These are phyloP conservation scores for Septoria linicola DNA, from an alignment of 2,329 filamentous ascomycete species.

Conservation along the genomic window DNA sequence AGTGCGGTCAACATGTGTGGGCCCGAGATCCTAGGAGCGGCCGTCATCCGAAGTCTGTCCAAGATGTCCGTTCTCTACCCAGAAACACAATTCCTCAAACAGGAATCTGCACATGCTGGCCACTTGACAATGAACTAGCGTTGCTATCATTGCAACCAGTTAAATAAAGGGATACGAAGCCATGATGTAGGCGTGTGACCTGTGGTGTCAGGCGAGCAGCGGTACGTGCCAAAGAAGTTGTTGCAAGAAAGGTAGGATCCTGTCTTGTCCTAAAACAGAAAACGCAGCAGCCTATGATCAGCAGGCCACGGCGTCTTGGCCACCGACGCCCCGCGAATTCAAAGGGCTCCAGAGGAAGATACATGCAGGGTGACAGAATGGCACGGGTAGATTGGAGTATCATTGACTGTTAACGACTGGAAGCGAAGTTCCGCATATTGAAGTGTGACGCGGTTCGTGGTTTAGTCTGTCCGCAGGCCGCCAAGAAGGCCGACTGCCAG, in stretches of 20 bases:
- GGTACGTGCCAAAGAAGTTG: not conserved
- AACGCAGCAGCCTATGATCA: not conserved
- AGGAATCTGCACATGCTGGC: slow-evolving; percentile 1
- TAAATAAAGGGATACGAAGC: not conserved
- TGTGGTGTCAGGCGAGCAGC: slow-evolving; percentile 2
- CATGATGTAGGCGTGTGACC: not conserved
- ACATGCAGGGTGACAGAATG: too few species aligned
- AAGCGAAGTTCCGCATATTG: too few species aligned
- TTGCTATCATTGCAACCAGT: not conserved
- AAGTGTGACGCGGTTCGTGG: too few species aligned
- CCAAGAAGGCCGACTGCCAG: too few species aligned
- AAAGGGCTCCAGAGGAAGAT: too few species aligned
- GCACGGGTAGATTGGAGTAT: too few species aligned
- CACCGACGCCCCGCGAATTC: too few species aligned
- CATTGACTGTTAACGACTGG: too few species aligned
- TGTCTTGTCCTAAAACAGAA: slow-evolving; percentile 1
- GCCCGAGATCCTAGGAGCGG: too few species aligned
- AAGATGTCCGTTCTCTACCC: too few species aligned
- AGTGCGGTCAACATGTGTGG: not conserved
- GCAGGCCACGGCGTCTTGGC: not conserved
- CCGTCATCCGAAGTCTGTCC: too few species aligned
- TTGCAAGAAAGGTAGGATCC: not conserved
- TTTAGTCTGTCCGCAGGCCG: too few species aligned
- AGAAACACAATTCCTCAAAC: slow-evolving; percentile 1
- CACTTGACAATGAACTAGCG: slow-evolving; percentile 5